Base-by-base conservation (phyloP, 306 rosid species). In the Fragaria nilgerrensis region DNA sequence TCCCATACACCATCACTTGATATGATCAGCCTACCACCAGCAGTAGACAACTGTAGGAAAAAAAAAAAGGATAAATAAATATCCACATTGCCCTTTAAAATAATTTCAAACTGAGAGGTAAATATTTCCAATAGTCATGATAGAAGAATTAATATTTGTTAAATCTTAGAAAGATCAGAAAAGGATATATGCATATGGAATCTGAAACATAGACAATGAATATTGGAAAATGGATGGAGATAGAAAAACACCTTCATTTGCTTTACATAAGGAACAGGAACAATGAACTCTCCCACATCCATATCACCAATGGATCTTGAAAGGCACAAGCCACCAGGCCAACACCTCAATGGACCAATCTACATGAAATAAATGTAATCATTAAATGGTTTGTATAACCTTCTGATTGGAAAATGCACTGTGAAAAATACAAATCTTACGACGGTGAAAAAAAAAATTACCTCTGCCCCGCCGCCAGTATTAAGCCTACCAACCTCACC, bases 1-100 rank as follows among this genome's bases (percentile, higher is more conserved):
- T 96, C 99, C 99, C 99, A 96, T 64, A 96, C 99, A 77, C 99
- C 99, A 73, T 96, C 99, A 65, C 99, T 96, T 69, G 98, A 93
- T 73, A 96, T 84, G 75, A 92, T 91, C 61, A 96, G 90, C 87
- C 99, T 90, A 81, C 99, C 99, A 69, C 99, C 99, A 62, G 90
- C 84, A 1, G 96, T 81, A 65, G 99, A 88, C 77, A 96, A 82
- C 99, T 96, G 93, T 75, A 85, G 61, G 76, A 53, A 83, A 67
- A 78, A 56, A 4, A 79, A 25, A 53, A 34, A 25, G 9, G 50
- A 17, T 16, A 9, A 43, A 43, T 62, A 15, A 62, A 62, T 62
- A 62, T 49, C 55, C 16, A 47, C 52, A 37, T 17, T 29, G 19
- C 22, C 49, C 23, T 32, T 47, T 45, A 13, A 50, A 72, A 73